A percentile compares a stretch with the other conserved stretches of the same genome.
phyloP scores from a whole-genome alignment of 2,329 filamentous ascomycete genomes.

The Fusarium redolens region DNA sequence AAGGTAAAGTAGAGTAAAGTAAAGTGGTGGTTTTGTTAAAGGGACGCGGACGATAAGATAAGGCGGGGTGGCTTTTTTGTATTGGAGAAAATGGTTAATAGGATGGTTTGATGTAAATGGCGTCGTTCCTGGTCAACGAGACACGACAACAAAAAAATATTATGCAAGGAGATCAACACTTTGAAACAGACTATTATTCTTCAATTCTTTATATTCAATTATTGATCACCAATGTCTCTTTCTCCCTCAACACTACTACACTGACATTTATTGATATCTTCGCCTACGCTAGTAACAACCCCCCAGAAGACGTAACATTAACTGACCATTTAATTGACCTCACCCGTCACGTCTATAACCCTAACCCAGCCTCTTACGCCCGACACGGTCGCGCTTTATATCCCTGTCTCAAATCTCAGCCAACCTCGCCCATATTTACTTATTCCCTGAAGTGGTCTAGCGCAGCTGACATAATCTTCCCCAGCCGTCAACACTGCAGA shows the following conservation, averaged over 20 bases:
- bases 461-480: constrained; percentile 1
- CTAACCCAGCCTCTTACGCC: constrained; percentile 25
- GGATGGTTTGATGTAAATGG: neutral
- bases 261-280: neutral
- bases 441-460: constrained; percentile 34
- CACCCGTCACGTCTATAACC: constrained; percentile 25
- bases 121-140: constrained; percentile 23
- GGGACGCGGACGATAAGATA: constrained; percentile 37
- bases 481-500: constrained; percentile 11
- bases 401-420: constrained; percentile 8
- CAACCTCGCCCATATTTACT: constrained; percentile 44
- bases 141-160: constrained; percentile 22
- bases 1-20: neutral
- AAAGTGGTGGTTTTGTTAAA: constrained; percentile 33
- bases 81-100: neutral
- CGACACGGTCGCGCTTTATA: constrained; percentile 30
- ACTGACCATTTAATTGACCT: neutral
- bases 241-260: neutral
- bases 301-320: neutral
- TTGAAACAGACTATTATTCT: neutral
- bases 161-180: neutral
- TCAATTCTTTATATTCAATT: neutral
- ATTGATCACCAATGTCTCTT: neutral
- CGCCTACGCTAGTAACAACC: neutral
- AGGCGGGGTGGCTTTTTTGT: constrained; percentile 17